Percentiles rank a stretch among this genome's conserved stretches.
These are phyloP conservation scores for Colletotrichum sojae DNA, from an alignment of 2,329 filamentous ascomycete species.

Conservation along the genomic window DNA sequence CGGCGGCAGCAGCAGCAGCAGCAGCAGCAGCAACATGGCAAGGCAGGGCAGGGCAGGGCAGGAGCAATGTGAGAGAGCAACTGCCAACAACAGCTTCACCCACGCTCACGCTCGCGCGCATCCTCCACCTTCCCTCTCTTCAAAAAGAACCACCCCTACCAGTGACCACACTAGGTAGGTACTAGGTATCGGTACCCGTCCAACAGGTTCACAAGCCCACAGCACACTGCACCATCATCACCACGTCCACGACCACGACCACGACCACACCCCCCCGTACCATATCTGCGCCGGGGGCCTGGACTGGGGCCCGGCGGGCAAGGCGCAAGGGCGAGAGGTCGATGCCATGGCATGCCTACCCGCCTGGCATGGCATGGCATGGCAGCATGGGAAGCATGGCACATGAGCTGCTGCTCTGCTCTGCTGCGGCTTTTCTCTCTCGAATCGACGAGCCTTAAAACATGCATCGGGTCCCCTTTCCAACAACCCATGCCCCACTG, in stretches of 20 bases:
- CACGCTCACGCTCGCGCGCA: constrained; percentile 13
- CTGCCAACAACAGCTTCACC: constrained; percentile 21
- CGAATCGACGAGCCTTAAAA: constrained; percentile 51
- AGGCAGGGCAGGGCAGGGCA: background rate
- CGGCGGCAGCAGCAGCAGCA: constrained; percentile 47
- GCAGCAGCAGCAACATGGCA: background rate
- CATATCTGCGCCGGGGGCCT: constrained; percentile 7
- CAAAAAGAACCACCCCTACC: background rate
- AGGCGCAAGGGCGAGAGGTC: constrained; percentile 4
- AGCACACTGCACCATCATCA: too few relatives aligned
- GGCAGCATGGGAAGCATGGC: constrained; percentile 47
- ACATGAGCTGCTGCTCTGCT: constrained; percentile 50
- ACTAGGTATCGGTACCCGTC: too few relatives aligned
- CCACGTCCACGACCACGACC: too few relatives aligned
- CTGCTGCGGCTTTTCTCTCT: constrained; percentile 53
- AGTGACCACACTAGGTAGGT: too few relatives aligned
- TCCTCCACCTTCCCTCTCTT: constrained; percentile 4
- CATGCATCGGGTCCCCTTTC: constrained; percentile 49
- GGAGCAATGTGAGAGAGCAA: too few relatives aligned
- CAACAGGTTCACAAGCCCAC: too few relatives aligned
- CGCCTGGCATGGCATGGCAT: constrained; percentile 44
- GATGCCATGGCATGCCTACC: constrained; percentile 36
- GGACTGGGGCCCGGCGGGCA: constrained; percentile 8
- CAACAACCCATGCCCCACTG: constrained; percentile 51
- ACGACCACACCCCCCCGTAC: too few relatives aligned